phyloP scores from a whole-genome alignment of 2,329 filamentous ascomycete genomes.

The Paraphaeosphaeria sporulosa region DNA sequence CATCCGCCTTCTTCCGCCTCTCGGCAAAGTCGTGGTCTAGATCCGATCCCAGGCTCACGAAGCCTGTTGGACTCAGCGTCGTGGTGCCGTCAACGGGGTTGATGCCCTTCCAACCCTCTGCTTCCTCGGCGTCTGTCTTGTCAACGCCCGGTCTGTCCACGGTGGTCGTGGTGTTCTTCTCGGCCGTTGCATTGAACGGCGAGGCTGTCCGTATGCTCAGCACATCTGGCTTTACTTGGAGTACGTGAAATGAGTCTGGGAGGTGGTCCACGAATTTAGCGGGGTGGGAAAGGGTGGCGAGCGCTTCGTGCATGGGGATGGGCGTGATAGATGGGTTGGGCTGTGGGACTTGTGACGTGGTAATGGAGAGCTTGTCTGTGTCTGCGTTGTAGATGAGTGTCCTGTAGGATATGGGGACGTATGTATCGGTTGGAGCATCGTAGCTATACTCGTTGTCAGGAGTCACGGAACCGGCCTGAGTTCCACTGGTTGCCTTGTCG shows the following conservation, averaged over 20 bases:
- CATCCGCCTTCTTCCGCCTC: constrained; percentile 29
- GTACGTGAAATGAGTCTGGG: constrained; percentile 32
- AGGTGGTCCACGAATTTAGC: constrained; percentile 43
- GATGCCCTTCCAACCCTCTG: constrained; percentile 16
- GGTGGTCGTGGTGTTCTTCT: neutral
- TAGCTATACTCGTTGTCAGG: constrained; percentile 21
- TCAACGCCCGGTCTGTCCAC: neutral
- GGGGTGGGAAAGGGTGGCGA: constrained; percentile 35
- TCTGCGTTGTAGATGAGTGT: constrained; percentile 8
- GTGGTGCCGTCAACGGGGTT: constrained; percentile 49
- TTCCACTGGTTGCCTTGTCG: neutral
- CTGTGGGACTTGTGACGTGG: constrained; percentile 19
- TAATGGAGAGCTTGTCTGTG: constrained; percentile 8
- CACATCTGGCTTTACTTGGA: constrained; percentile 39
- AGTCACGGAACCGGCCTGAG: constrained; percentile 32
- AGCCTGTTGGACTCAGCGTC: constrained; percentile 43
- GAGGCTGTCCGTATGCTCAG: constrained; percentile 27
- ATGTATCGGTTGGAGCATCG: constrained; percentile 33
- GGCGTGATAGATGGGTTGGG: constrained; percentile 16
- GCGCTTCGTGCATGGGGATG: constrained; percentile 38
- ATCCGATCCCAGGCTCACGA: constrained; percentile 35
- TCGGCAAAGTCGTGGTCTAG: constrained; percentile 35
- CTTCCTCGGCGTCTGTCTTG: neutral
- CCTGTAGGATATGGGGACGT: constrained; percentile 36
- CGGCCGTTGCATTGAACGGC: constrained; percentile 2